Base-by-base conservation (phyloP, 2,329 filamentous ascomycete species). In the Fusarium praegraminearum region DNA sequence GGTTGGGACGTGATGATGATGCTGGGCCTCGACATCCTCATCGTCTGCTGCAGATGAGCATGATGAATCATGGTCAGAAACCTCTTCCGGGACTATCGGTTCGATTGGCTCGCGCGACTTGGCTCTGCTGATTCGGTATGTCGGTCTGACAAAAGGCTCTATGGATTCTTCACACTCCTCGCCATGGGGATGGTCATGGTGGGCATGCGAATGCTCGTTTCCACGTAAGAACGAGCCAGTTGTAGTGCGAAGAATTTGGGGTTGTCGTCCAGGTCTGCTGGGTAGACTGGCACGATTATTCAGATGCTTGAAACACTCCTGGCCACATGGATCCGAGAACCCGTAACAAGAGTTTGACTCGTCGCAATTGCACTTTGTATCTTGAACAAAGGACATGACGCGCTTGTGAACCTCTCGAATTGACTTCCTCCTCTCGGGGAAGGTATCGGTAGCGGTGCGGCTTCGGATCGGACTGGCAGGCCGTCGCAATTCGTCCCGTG, bases 1-100 rank as follows among this genome's bases (percentile, higher is more conserved):
- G 66, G 93, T 90, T 0, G 95, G 93, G 5, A 98, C 95, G 78
- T 99, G 96, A 79, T 99, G 95, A 76, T 99, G 95, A 76, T 98
- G 93, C 64, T 83, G 83, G 8, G 82, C 81, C 63, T 87, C 85
- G 7, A 81, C n/a, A 54, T 87, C 45, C 35, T 86, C 85, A 3
- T 78, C 79, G 12, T 80, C 78, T 7, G 77, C 72, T 50, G 70
- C 69, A 30, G 77, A 74, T 7, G 75, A 73, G 55, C 74, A 76
- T 22, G 68, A 75, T 16, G 70, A 65, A 18, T 69, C 66, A 46
- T 75, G 73, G 9, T 74, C 70, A n/a, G 72, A 67, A 4, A 63
- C 59, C 10, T 65, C 57, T 45, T 72, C 71, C 7, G 76, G 71
- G 7, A 73, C 70, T 12, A 65, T 65, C 28, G 73, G 70, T 5